Conservation (phyloP, 2,329 filamentous ascomycete species). For the Aspergillus arachidicola region DNA sequence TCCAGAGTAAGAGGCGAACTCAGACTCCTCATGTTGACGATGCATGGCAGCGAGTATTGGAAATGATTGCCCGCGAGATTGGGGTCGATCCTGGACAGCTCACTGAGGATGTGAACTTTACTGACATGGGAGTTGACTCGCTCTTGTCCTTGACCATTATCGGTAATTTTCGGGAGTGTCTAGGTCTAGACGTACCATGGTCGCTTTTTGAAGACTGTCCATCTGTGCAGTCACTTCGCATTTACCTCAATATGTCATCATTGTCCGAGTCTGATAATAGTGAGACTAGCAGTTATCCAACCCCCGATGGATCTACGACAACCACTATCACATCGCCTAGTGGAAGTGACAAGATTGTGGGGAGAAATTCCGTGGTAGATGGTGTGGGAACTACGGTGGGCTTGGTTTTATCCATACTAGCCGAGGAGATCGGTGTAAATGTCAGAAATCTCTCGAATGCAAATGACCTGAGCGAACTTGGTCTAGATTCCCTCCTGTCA, state of each 20-base stretch:
- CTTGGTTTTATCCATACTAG: not conserved
- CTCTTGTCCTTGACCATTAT: not conserved
- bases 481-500: not conserved
- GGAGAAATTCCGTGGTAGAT: not conserved
- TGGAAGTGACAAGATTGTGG: not conserved
- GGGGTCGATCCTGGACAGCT: not conserved
- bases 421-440: not conserved
- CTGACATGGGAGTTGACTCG: slow-evolving; percentile 3
- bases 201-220: not conserved
- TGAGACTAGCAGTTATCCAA: not conserved
- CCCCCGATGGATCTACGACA: not conserved
- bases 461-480: not conserved
- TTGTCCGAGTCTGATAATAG: not conserved
- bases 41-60: not conserved
- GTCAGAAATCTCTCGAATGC: not conserved
- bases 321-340: not conserved
- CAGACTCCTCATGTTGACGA: too few relatives aligned
- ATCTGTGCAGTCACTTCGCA: not conserved
- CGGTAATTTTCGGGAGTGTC: not conserved
- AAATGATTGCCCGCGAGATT: not conserved
- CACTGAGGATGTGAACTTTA: not conserved
- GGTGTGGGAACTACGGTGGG: not conserved
- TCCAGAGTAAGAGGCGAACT: not conserved
- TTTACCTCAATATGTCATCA: not conserved
- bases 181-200: not conserved